These are phyloP conservation scores for Fusarium neocosmosporiellum DNA, from an alignment of 2,329 filamentous ascomycete species.

Conservation along the genomic window DNA sequence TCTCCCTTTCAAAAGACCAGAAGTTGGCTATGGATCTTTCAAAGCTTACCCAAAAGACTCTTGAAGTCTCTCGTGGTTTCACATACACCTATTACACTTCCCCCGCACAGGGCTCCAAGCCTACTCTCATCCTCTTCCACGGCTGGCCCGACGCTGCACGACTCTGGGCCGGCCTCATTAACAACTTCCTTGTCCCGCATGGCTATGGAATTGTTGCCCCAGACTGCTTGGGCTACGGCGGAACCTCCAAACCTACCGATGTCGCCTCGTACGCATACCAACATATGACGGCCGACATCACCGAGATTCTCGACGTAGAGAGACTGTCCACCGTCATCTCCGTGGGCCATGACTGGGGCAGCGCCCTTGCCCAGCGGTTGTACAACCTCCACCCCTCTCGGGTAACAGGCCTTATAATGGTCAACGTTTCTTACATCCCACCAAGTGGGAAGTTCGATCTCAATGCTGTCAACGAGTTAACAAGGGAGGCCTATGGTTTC, in stretches of 20 bases:
- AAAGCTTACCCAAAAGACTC: conserved; percentile 43
- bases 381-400: conserved; percentile 55
- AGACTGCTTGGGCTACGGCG: conserved; percentile 54
- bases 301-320: conserved; percentile 55
- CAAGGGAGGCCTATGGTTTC: conserved; percentile 50
- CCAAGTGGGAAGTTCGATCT: conserved; percentile 52
- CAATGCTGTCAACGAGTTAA: conserved; percentile 46
- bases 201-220: conserved; percentile 51
- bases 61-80: conserved; percentile 45
- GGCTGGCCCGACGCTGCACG: conserved; percentile 61
- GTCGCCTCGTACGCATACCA: conserved; percentile 49
- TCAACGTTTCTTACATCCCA: conserved; percentile 56
- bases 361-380: conserved; percentile 51
- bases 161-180: conserved; percentile 57
- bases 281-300: conserved; percentile 51
- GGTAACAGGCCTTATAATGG: conserved; percentile 53
- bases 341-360: conserved; percentile 64
- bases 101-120: conserved; percentile 38
- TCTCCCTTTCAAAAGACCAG: not conserved
- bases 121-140: conserved; percentile 57
- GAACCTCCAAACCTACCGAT: conserved; percentile 54
- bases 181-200: conserved; percentile 51
- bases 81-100: conserved; percentile 56
- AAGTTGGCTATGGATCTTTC: conserved; percentile 29
- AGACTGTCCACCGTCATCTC: conserved; percentile 50